Base-by-base conservation (phyloP, 768 basidiomycete genomes). In the Xerocomellus amylosporus region DNA sequence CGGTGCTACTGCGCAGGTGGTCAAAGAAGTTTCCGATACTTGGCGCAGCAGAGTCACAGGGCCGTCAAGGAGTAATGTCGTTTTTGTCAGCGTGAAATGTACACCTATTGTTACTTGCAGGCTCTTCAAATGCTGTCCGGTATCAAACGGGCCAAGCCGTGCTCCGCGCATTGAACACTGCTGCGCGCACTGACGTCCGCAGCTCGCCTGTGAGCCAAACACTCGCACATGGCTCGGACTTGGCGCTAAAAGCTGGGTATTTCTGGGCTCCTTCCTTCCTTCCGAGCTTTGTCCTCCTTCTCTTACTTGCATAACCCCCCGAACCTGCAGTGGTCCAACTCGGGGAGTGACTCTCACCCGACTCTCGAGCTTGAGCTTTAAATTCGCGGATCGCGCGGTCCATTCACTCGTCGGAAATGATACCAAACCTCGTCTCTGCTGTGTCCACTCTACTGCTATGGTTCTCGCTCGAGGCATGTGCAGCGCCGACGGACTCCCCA, bases 401-500 rank as follows among this genome's bases (percentile, higher is more conserved):
- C n/a, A 20, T 33, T 17, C 28, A 41, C 36, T 38, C 46, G 40
- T 47, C 28, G 31, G 42, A 22, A 2, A 70, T 66, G 68, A 52
- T 57, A 40, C 56, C 46, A 7, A 44, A 40, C 10, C 2, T 64
- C 19, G 31, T 48, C 31, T 58, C 63, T 19, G 50, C 44, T 9
- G 51, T 44, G 17, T 58, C 42, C 5, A 1, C 59, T 14, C 44
- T 69, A 17, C 4, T 59, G 5, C 37, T 68, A 17, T 62, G 53
- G 36, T 28, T 46, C 12, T 60, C 58, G 19, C 36, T 57, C 10
- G 49, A 53, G 33, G 46, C 43, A 1, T 44, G 28, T 3, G 56
- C 53, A 24, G 65, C 52, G 10, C 71, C 69, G 1, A 52, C 63
- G 10, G 46, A 56, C 0, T 2, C 43, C 19, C 31, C 37, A 50